These are phyloP conservation scores for Diplodia mutila DNA, from an alignment of 2,329 filamentous ascomycete species.

Conservation along the genomic window DNA sequence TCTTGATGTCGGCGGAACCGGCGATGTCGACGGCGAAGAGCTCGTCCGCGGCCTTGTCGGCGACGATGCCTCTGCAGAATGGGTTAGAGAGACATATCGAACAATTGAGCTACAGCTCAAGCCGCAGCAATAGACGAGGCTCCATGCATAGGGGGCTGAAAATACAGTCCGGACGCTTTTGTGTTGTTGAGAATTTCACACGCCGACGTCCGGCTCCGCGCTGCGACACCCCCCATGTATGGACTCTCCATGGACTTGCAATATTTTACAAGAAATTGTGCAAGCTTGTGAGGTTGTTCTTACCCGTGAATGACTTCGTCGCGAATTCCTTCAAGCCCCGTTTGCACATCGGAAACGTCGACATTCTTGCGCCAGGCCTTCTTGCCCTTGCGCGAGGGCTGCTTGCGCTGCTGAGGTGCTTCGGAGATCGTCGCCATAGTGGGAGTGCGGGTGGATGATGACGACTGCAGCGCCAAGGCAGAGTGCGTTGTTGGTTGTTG, in stretches of 20 bases:
- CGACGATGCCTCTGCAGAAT: conserved; percentile 72
- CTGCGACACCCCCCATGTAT: not conserved
- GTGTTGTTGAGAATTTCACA: not conserved
- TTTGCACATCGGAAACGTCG: conserved; percentile 82
- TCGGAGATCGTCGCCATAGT: conserved; percentile 13
- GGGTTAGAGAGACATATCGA: conserved; percentile 28
- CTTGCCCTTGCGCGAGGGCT: conserved; percentile 94
- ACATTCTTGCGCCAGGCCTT: conserved; percentile 99
- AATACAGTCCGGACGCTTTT: not conserved
- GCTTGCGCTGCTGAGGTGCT: conserved; percentile 80
- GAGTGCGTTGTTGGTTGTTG: not conserved
- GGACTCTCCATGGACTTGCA: not conserved
- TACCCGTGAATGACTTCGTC: conserved; percentile 92
- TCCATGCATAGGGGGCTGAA: not conserved
- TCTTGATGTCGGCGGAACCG: conserved; percentile 70
- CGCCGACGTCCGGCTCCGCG: not conserved
- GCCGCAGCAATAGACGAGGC: not conserved
- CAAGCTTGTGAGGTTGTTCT: conserved; percentile 25
- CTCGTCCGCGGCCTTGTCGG: conserved; percentile 79
- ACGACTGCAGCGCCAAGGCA: not conserved
- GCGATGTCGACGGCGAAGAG: conserved; percentile 82
- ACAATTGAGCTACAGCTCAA: not conserved
- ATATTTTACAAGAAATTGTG: not conserved
- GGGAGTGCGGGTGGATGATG: not conserved
- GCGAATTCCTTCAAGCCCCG: conserved; percentile 80